Conservation (phyloP, 2,329 filamentous ascomycete genomes). For the Phialophora macrospora region DNA sequence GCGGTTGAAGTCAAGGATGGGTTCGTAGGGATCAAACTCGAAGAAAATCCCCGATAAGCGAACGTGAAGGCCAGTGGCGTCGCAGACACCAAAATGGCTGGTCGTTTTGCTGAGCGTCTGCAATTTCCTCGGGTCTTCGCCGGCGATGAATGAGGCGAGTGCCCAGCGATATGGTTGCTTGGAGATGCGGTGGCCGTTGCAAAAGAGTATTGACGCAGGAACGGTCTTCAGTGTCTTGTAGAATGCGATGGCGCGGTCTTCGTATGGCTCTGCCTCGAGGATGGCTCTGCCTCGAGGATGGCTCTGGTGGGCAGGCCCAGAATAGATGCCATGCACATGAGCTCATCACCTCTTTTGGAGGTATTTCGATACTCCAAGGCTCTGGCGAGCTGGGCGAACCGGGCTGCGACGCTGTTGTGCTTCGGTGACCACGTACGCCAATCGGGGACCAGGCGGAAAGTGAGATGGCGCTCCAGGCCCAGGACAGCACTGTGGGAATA, state of each 20-base stretch:
- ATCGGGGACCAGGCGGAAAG: slow-evolving; percentile 8
- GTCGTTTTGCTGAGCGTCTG: slow-evolving; percentile 11
- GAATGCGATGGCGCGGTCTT: slow-evolving; percentile 12
- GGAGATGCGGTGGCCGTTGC: slow-evolving; percentile 8
- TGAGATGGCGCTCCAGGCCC: slow-evolving; percentile 4
- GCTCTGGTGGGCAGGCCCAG: slow-evolving; percentile 71
- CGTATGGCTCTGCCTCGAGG: slow-evolving; percentile 9
- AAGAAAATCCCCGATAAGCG: background rate
- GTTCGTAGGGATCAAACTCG: slow-evolving; percentile 2
- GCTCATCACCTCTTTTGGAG: slow-evolving; percentile 72
- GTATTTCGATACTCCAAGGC: slow-evolving; percentile 11
- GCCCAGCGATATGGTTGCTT: slow-evolving; percentile 5
- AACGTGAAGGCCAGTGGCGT: background rate
- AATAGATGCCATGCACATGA: slow-evolving; percentile 93
- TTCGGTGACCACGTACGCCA: slow-evolving; percentile 1
- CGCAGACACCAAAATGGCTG: slow-evolving; percentile 10
- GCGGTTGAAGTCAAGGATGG: slow-evolving; percentile 6
- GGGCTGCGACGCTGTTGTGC: slow-evolving; percentile 1
- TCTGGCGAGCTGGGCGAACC: slow-evolving; percentile 9
- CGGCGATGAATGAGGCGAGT: slow-evolving; percentile 4
- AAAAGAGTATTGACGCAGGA: slow-evolving; percentile 6
- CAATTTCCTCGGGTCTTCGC: slow-evolving; percentile 10
- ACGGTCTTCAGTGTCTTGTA: slow-evolving; percentile 12
- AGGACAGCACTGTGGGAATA: slow-evolving; percentile 6
- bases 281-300: slow-evolving; percentile 6